Conservation (phyloP, 2,329 filamentous ascomycete species). For the Xylariaceae sp. region DNA sequence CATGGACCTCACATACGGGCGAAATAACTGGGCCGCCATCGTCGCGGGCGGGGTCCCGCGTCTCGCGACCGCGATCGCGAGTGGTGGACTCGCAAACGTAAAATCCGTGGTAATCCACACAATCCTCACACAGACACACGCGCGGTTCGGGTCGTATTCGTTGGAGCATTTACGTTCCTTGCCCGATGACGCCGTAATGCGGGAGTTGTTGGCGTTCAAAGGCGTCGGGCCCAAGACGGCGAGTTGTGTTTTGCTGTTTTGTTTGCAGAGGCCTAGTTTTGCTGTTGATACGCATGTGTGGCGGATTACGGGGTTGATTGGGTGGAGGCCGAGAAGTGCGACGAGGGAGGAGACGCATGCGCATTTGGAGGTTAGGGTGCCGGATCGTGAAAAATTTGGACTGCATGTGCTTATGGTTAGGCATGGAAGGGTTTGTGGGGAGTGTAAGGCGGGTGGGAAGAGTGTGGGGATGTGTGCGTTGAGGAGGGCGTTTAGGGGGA, state of each 20-base stretch:
- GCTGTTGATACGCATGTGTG: constrained; percentile 52
- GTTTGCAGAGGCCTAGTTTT: constrained; percentile 43
- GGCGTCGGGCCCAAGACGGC: constrained; percentile 53
- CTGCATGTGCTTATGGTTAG: constrained; percentile 46
- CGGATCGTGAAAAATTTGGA: constrained; percentile 45
- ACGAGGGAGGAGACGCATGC: constrained; percentile 44
- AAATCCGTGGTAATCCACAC: constrained; percentile 69
- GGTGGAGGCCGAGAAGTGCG: constrained; percentile 43
- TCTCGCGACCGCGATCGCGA: constrained; percentile 58
- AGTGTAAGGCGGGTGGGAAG: constrained; percentile 43
- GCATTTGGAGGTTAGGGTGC: constrained; percentile 45
- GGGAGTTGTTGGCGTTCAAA: constrained; percentile 44
- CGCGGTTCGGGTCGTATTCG: constrained; percentile 38
- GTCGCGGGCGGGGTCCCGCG: constrained; percentile 33
- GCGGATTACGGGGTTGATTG: constrained; percentile 42
- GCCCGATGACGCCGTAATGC: constrained; percentile 44
- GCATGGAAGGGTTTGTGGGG: constrained; percentile 42
- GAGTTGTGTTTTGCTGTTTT: constrained; percentile 49
- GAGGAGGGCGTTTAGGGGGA: constrained; percentile 35
- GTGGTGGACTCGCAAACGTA: constrained; percentile 66
- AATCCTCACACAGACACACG: constrained; percentile 60
- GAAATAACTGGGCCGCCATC: constrained; percentile 42
- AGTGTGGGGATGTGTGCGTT: constrained; percentile 37
- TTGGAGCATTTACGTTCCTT: constrained; percentile 45
- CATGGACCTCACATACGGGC: constrained; percentile 42